Evolutionary conservation across 305 asterid genomes (phyloP), one percentile per base, ranked within the genome.

Genomic region (Nicotiana rustica): DNA sequence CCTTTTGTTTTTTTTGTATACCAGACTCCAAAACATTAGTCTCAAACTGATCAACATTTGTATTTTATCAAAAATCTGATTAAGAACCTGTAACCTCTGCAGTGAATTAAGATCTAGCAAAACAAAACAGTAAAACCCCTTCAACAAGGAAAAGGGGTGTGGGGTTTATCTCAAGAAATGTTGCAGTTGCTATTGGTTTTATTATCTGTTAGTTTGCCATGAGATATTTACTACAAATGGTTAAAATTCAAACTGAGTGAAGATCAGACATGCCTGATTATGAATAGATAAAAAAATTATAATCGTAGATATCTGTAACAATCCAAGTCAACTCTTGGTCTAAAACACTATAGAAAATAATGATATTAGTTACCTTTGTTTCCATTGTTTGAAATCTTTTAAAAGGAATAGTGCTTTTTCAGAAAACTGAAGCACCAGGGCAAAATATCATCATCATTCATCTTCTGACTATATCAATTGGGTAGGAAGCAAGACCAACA

Each of bases 401-500:
- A 31, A 31, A 44, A 44, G 55, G 55, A 44, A 7, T 1, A 44
- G 10, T 44, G 55, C 3, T 95, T 44, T 44, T 44, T 44, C 3
- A 10, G 55, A 44, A 44, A 44, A 44, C 55, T 44, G 55, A 8
- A 44, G 55, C 7, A 7, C 55, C 55, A 44, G 9, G 55, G 55
- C 10, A 44, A 44, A 44, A 44, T 10, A 44, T 7, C 98, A 95
- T 95, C 97, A 95, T 95, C 98, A 95, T 93, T 88, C 98, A 93
- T 92, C 97, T 93, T 2, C 97, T 91, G 0, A 95, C 97, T 0
- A 97, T 95, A 86, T 95, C 98, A 52, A 95, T 90, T 6, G 98
- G 97, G 93, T 95, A 95, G 6, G 98, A 95, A 75, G 98, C 98
- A 35, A 95, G 92, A 79, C 98, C 98, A 59, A 97, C 97, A 84